phyloP scores from a whole-genome alignment of 2,329 filamentous ascomycete species.

The Graphilbum sp. region DNA sequence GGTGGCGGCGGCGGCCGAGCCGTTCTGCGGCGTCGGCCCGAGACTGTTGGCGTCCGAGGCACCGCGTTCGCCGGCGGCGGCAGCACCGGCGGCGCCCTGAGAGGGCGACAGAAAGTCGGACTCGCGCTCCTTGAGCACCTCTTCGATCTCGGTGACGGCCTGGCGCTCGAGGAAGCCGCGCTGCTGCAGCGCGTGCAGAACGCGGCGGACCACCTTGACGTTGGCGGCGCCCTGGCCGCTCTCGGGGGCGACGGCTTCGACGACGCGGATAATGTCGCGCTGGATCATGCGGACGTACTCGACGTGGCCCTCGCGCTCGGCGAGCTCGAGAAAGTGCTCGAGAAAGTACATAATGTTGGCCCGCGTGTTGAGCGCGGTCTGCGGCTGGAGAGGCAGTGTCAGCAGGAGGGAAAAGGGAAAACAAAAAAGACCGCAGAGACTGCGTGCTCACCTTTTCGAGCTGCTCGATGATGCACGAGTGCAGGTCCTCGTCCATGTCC shows the following conservation, averaged over 20 bases:
- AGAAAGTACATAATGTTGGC: constrained; percentile 99
- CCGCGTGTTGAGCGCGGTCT: constrained; percentile 91
- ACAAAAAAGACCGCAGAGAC: not conserved
- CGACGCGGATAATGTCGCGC: constrained; percentile 76
- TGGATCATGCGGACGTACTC: constrained; percentile 92
- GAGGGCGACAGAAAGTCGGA: constrained; percentile 40
- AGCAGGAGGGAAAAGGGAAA: not conserved
- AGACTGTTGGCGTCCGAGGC: constrained; percentile 20
- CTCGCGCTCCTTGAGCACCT: constrained; percentile 66
- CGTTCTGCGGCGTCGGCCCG: constrained; percentile 23
- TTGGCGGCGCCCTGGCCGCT: constrained; percentile 83
- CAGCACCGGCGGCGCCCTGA: constrained; percentile 16
- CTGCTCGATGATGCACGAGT: constrained; percentile 94
- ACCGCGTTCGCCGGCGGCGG: constrained; percentile 14
- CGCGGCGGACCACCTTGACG: constrained; percentile 75
- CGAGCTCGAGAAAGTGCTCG: constrained; percentile 82
- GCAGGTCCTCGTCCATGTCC: constrained; percentile 92
- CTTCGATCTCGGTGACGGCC: constrained; percentile 65
- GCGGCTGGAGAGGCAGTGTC: constrained; percentile 2
- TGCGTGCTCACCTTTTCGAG: constrained; percentile 51
- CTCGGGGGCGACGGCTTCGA: constrained; percentile 79
- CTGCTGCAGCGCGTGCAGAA: constrained; percentile 50
- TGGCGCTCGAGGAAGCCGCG: constrained; percentile 61
- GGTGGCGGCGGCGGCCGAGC: constrained; percentile 16
- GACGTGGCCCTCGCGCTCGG: constrained; percentile 55